phyloP scores from a whole-genome alignment of 108 stramenopile genomes.

The Stephanodiscus triporus region DNA sequence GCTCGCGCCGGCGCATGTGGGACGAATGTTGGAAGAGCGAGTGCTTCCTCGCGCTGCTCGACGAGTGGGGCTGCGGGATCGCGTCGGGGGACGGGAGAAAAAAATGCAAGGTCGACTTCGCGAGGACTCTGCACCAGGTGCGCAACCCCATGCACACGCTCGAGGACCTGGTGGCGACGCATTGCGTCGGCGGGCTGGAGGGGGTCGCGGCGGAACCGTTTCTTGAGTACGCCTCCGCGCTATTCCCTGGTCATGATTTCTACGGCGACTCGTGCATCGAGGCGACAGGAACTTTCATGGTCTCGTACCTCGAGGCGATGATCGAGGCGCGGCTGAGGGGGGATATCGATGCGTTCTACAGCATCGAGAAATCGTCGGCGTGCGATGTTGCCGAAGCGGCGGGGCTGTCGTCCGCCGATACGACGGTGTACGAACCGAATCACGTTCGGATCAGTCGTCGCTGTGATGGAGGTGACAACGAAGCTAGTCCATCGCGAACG shows the following conservation, averaged over 20 bases:
- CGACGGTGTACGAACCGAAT: constrained; percentile 56
- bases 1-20: constrained; percentile 45
- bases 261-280: constrained; percentile 52
- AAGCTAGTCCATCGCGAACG: no score
- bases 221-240: constrained; percentile 32
- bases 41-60: constrained; percentile 28
- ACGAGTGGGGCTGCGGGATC: constrained; percentile 59
- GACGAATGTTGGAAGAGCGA: constrained; percentile 56
- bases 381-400: constrained; percentile 60
- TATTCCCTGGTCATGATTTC: constrained; percentile 47
- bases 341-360: constrained; percentile 40
- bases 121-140: constrained; percentile 52
- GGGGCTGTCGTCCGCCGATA: constrained; percentile 42
- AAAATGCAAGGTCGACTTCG: constrained; percentile 28
- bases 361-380: constrained; percentile 43
- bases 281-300: constrained; percentile 46
- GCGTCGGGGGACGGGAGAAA: constrained; percentile 3
- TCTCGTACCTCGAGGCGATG: constrained; percentile 44
- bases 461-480: constrained; percentile 13
- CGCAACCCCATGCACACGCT: constrained; percentile 54
- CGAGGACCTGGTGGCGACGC: constrained; percentile 54
- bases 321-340: constrained; percentile 39
- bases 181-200: constrained; percentile 51
- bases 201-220: constrained; percentile 44
- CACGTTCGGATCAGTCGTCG: constrained; percentile 23